These are phyloP conservation scores for Melaleuca alternifolia DNA, from an alignment of 345 rosid genomes.

Conservation along the genomic window DNA sequence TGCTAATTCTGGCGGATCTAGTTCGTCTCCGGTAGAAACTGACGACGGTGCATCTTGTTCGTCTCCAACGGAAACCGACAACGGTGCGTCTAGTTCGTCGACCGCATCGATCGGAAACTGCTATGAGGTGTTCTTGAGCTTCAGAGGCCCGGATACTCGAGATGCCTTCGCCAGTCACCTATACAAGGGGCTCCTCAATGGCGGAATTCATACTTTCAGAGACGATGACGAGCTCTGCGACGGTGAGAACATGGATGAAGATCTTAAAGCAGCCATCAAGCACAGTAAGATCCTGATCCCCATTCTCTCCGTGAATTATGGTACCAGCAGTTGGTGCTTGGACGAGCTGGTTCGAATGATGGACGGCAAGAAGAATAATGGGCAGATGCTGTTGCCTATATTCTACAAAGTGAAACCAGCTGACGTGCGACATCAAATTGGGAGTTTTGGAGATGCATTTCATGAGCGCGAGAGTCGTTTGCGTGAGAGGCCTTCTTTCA, in stretches of 20 bases:
- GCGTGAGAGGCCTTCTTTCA: not conserved
- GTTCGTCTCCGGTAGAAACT: too few species aligned
- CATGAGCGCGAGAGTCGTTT: not conserved
- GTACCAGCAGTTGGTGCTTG: not conserved
- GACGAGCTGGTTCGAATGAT: not conserved
- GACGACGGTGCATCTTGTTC: too few species aligned
- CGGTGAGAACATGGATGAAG: not conserved
- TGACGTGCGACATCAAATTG: not conserved
- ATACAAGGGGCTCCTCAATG: not conserved
- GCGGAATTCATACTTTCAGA: not conserved
- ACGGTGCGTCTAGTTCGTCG: too few species aligned
- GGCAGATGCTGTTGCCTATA: not conserved
- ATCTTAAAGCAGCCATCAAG: not conserved
- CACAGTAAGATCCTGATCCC: not conserved
- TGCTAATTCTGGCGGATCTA: too few species aligned
- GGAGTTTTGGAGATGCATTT: not conserved
- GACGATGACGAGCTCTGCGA: not conserved
- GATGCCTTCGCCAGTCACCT: not conserved
- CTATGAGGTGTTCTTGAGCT: not conserved
- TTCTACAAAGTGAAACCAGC: not conserved
- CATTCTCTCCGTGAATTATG: not conserved
- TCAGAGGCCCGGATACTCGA: not conserved
- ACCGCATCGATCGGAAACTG: not conserved
- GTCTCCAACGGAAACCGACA: too few species aligned
- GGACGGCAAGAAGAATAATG: not conserved